A percentile compares a stretch with the other conserved stretches of the same genome.
phyloP scores from a whole-genome alignment of 164 flowering plant genomes.

The Aristolochia fimbriata region DNA sequence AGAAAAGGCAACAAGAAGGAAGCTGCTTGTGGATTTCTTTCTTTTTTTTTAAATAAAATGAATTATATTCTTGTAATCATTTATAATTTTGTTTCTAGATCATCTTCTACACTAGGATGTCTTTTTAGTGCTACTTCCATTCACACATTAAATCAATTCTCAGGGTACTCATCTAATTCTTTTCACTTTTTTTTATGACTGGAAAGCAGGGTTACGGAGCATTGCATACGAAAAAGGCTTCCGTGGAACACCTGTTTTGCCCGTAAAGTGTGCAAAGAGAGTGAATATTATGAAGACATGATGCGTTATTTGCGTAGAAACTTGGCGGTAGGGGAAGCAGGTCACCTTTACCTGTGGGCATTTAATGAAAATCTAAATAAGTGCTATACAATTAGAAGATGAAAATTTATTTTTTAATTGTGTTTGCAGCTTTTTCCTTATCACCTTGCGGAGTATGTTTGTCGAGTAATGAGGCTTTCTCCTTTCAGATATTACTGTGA shows the following conservation, averaged over 20 bases:
- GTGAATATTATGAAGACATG: conserved; percentile 96
- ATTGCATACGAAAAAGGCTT: conserved; percentile 84
- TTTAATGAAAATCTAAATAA: neutral
- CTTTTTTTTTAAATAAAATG: too few relatives aligned
- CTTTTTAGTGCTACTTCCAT: too few relatives aligned
- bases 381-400: neutral
- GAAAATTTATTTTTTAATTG: neutral
- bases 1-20: too few relatives aligned
- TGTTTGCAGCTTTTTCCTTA: conserved; percentile 89
- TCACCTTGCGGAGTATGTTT: conserved; percentile 94
- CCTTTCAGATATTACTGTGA: conserved; percentile 99
- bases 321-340: conserved; percentile 58
- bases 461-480: conserved; percentile 95
- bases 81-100: too few relatives aligned
- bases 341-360: neutral
- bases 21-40: too few relatives aligned
- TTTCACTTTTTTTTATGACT: neutral
- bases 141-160: too few relatives aligned
- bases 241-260: conserved; percentile 89
- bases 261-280: conserved; percentile 85
- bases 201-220: conserved; percentile 64
- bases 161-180: neutral
- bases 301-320: conserved; percentile 92
- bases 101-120: too few relatives aligned
- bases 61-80: too few relatives aligned